Evolutionary conservation across 176 grass and related monocot species (phyloP).

Genomic region (Zoysia japonica): DNA sequence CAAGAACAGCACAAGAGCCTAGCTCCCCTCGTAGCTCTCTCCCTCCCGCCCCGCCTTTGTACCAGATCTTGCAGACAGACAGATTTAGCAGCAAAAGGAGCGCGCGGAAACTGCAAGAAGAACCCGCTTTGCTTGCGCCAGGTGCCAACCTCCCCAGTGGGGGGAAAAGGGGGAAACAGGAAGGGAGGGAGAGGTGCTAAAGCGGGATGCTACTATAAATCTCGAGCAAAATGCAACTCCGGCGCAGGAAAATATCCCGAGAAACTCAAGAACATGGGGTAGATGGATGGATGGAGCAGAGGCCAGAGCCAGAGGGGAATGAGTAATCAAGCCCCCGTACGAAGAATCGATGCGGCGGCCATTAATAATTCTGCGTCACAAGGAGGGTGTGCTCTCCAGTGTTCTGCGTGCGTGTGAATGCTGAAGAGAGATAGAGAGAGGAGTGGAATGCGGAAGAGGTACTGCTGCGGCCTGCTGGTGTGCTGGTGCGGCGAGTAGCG

Average conservation of each 20-base stretch:
- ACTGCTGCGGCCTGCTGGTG: background rate
- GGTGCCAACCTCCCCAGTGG: conserved; percentile 46
- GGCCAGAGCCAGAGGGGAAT: conserved; percentile 7
- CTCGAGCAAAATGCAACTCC: conserved; percentile 32
- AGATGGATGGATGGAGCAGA: conserved; percentile 28
- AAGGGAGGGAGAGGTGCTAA: conserved; percentile 5
- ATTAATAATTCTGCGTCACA: conserved; percentile 26
- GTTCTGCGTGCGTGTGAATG: conserved; percentile 6
- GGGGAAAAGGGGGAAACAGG: conserved; percentile 39
- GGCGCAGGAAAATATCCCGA: background rate
- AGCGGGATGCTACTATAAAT: conserved; percentile 46
- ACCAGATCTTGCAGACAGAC: conserved; percentile 45
- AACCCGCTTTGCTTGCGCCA: conserved; percentile 45
- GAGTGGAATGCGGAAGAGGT: background rate
- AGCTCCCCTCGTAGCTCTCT: background rate
- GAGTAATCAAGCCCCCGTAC: conserved; percentile 35
- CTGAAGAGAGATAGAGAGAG: background rate
- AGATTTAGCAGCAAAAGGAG: conserved; percentile 8
- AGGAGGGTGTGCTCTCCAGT: background rate
- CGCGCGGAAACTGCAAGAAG: conserved; percentile 39
- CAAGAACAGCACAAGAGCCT: conserved; percentile 10
- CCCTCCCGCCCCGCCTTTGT: background rate
- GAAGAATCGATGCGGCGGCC: conserved; percentile 37
- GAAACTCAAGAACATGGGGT: conserved; percentile 40
- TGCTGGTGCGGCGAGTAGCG: background rate